Base-by-base conservation (phyloP, 352 stramenopile species). In the Globisporangium uncinulatum region DNA sequence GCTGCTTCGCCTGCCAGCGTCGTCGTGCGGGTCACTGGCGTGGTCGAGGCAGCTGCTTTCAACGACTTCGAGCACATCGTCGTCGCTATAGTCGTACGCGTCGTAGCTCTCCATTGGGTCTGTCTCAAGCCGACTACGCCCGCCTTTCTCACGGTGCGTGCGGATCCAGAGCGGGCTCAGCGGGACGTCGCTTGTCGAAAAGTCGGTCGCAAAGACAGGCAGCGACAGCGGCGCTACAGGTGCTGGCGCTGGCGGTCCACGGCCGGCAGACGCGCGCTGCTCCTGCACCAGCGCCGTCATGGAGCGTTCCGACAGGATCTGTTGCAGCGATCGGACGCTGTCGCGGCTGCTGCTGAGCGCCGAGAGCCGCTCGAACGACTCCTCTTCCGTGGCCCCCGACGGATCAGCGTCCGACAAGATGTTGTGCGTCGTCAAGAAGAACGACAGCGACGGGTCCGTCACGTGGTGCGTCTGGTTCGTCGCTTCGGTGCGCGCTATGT, bases 21-120 rank as follows among this genome's bases (percentile, higher is more conserved):
- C 32, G 5, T 37, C 32, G 32, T 9, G 32, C 32, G 9, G 32
- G 5, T 37, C 32, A 37, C 32, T 37, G 32, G 32, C 9, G 32
- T 37, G 15, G 29, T 79, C 67, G 46, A 76, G 62, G n/a, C n/a
- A n/a, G n/a, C n/a, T n/a, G 4, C 63, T 65, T 19, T 83, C 70
- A 39, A 58, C 54, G 14, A 59, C 42, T 7, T 62, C 47, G 15
- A 46, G 21, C 15, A 41, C 56, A 4, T 65, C 54, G 52, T 63
- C 42, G n/a, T 73, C 39, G 15, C 53, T 46, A n/a, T 53, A 43
- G 19, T 45, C 73, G 48, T 85, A 86, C 51, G 65, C 71, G 56
- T 89, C 79, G 56, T 83, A 84, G 32, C 70, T 66, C 62, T 89
- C 79, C 70, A 78, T 83, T 31, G 76, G 79, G 54, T 89, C 79